Evolutionary conservation across 2,329 filamentous ascomycete genomes (phyloP), one percentile per base, ranked within the genome.

Genomic region (Fusarium citri): DNA sequence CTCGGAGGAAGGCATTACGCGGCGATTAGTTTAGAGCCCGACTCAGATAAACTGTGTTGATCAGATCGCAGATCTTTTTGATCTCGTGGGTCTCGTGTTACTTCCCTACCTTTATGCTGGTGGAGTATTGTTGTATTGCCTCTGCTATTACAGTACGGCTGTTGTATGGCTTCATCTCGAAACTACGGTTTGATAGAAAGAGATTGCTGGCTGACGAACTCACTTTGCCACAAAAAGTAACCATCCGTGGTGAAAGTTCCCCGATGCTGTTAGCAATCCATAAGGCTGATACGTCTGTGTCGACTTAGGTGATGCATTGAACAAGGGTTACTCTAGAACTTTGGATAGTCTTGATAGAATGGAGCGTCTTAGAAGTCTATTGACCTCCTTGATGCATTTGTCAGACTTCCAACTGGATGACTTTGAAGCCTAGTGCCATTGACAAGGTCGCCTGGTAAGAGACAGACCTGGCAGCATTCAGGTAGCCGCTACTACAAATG

Each of bases 51-150:
- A 71, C 55, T 48, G 23, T 42, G 31, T 54, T 54, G 58, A 70
- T 70, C 59, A 56, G 68, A 65, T 71, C 59, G 63, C 55, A 68
- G 59, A 68, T 71, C 68, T 42, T 43, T 51, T 57, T 53, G 37
- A 56, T 51, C 47, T 53, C 40, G 46, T 53, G 54, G 63, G 59
- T 51, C 68, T 61, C 55, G 59, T 71, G 59, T 45, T 45, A 37
- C 34, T 16, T 42, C 34, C 34, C 49, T 51, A 43, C 37, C 49
- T 43, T 64, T n/a, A 28, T 59, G 45, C 50, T 50, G 55, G 67
- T 55, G 55, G 66, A 70, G 53, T 43, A 31, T 45, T 34, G 23
- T 28, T 41, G 34, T 41, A 28, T 26, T 3, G 20, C 3, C 18
- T 41, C 34, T 47, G 8, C 16, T 31, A 10, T 20, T 22, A 16